Conservation (phyloP, 352 stramenopile genomes). For the Phytophthora sansomeana region DNA sequence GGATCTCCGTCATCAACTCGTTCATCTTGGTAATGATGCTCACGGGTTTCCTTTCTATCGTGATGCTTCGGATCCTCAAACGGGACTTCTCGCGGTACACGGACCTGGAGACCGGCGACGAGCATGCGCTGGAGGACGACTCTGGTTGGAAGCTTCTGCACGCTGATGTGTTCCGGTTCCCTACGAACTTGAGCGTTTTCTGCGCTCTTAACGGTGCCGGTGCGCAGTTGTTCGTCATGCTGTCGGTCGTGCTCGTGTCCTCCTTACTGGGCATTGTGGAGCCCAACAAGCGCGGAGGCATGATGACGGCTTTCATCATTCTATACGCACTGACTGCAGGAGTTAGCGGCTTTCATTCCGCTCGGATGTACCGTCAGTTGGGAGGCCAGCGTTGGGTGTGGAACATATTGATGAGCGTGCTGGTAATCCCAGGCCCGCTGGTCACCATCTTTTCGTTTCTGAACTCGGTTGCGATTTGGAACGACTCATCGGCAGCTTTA, state of each 20-base stretch:
- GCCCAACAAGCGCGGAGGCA: constrained; percentile 92
- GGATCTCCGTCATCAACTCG: constrained; percentile 99
- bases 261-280: constrained; percentile 94
- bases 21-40: constrained; percentile 98
- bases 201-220: constrained; percentile 93
- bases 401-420: constrained; percentile 93
- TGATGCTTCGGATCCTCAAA: constrained; percentile 97
- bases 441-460: constrained; percentile 94
- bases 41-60: constrained; percentile 96
- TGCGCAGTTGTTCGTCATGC: constrained; percentile 95
- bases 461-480: constrained; percentile 95
- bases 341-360: constrained; percentile 94
- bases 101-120: constrained; percentile 92
- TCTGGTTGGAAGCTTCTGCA: constrained; percentile 98
- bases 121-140: constrained; percentile 91
- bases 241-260: constrained; percentile 91
- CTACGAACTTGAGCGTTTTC: constrained; percentile 92
- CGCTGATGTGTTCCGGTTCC: constrained; percentile 97
- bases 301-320: constrained; percentile 95
- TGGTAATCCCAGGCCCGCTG: constrained; percentile 93
- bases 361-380: constrained; percentile 95
- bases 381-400: constrained; percentile 95
- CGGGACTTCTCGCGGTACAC: constrained; percentile 98
- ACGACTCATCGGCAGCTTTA: constrained; percentile 96
- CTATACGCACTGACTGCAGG: constrained; percentile 95